Percentiles rank a stretch among this genome's conserved stretches.
These are phyloP conservation scores for Myxozyma geophila DNA, from an alignment of 805 yeast genomes.

Conservation along the genomic window DNA sequence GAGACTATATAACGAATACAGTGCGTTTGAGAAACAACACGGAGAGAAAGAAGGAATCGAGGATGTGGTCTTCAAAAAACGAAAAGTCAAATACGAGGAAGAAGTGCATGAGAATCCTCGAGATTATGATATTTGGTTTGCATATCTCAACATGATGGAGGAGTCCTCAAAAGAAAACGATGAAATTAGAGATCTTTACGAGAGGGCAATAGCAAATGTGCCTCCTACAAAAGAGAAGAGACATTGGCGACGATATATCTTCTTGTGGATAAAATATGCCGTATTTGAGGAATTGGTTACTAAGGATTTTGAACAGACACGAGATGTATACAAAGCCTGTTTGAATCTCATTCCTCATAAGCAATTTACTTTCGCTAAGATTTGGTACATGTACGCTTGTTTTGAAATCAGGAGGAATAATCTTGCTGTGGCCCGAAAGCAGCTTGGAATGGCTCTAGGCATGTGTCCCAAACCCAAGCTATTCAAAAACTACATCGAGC, in stretches of 20 bases:
- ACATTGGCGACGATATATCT: constrained; percentile 72
- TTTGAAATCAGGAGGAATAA: constrained; percentile 69
- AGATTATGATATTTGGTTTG: constrained; percentile 87
- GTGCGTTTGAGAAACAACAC: constrained; percentile 67
- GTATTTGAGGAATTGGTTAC: constrained; percentile 60
- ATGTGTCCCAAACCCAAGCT: constrained; percentile 62
- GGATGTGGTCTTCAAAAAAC: constrained; percentile 55
- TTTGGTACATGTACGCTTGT: constrained; percentile 74
- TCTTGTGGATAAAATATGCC: constrained; percentile 70
- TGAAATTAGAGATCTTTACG: constrained; percentile 48
- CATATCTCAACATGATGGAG: constrained; percentile 59
- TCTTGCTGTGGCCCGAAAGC: constrained; percentile 61
- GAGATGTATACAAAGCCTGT: constrained; percentile 57
- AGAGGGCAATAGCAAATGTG: constrained; percentile 49
- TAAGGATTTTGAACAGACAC: constrained; percentile 52
- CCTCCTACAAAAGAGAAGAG: constrained; percentile 51
- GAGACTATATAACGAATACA: constrained; percentile 51
- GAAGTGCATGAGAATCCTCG: constrained; percentile 52
- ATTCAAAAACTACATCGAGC: constrained; percentile 64
- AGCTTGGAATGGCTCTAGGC: constrained; percentile 76
- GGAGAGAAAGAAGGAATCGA: constrained; percentile 64
- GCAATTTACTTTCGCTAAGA: constrained; percentile 65
- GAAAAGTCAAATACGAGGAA: constrained; percentile 61
- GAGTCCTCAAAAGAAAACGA: constrained; percentile 45
- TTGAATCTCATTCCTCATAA: constrained; percentile 60